Conservation (phyloP, 2,329 filamentous ascomycete species). For the Trichothecium sympodiale region DNA sequence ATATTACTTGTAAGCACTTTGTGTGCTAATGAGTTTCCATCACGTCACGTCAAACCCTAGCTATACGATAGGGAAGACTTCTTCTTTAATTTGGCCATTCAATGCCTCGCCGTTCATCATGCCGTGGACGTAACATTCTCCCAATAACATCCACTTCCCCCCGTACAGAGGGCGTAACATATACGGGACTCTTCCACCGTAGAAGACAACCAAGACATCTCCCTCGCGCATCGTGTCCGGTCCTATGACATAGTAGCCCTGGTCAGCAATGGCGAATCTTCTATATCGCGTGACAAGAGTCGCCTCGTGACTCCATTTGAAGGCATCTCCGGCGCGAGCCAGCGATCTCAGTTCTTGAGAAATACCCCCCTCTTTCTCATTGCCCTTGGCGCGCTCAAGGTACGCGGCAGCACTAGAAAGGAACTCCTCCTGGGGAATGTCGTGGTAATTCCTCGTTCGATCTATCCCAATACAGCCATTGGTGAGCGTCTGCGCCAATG, state of each 20-base stretch:
- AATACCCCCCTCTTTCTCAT: conserved; percentile 2
- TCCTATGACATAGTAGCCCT: conserved; percentile 20
- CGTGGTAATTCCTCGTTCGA: conserved; percentile 13
- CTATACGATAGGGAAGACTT: conserved; percentile 18
- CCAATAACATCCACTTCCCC: conserved; percentile 16
- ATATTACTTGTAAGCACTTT: too few relatives aligned
- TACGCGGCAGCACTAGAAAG: conserved; percentile 21
- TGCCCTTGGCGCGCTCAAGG: conserved; percentile 10
- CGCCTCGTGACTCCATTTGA: conserved; percentile 23
- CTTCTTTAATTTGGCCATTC: conserved; percentile 11
- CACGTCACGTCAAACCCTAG: too few relatives aligned
- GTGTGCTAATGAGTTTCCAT: too few relatives aligned
- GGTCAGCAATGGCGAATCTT: conserved; percentile 18
- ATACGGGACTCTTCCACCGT: conserved; percentile 21
- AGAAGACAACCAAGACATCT: conserved; percentile 19
- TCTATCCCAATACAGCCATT: conserved; percentile 19
- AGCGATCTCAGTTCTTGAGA: conserved; percentile 13
- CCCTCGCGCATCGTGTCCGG: conserved; percentile 17
- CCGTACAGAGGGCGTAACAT: conserved; percentile 12
- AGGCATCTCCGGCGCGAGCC: conserved; percentile 16
- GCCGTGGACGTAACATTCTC: conserved; percentile 26
- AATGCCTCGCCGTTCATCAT: conserved; percentile 23
- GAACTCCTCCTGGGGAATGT: conserved; percentile 14
- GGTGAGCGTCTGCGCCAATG: conserved; percentile 21
- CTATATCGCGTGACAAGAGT: conserved; percentile 22